Evolutionary conservation across 768 basidiomycete species (phyloP).

Genomic region (Psilocybe tampanensis): DNA sequence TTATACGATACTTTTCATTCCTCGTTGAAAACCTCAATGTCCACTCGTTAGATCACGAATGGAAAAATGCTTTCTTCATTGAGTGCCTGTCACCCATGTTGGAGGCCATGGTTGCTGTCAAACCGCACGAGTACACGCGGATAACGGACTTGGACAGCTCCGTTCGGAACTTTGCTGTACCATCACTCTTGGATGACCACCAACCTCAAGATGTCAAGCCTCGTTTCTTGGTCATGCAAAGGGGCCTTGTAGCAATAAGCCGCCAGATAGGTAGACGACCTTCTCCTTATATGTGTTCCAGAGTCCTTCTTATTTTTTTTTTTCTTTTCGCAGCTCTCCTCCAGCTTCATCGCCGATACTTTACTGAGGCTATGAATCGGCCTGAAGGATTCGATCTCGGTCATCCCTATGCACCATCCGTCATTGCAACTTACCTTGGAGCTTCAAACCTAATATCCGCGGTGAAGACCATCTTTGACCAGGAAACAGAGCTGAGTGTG

Average conservation of each 20-base stretch:
- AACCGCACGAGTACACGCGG: constrained; percentile 51
- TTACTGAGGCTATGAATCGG: constrained; percentile 63
- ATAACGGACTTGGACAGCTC: constrained; percentile 55
- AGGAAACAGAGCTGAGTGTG: constrained; percentile 61
- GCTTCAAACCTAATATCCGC: constrained; percentile 60
- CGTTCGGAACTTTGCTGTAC: constrained; percentile 59
- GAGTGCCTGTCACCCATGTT: constrained; percentile 65
- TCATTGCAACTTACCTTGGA: constrained; percentile 67
- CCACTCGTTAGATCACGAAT: constrained; percentile 57
- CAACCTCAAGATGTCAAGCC: constrained; percentile 37
- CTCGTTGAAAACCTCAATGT: constrained; percentile 1
- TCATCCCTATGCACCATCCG: constrained; percentile 69
- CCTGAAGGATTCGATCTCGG: constrained; percentile 55
- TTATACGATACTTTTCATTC: background rate
- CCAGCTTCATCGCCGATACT: constrained; percentile 68
- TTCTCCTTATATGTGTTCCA: background rate
- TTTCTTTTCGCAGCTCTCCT: constrained; percentile 49
- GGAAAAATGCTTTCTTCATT: constrained; percentile 69
- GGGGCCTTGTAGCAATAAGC: constrained; percentile 59
- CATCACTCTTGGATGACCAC: constrained; percentile 49
- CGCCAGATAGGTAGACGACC: constrained; percentile 58
- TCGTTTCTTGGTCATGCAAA: constrained; percentile 65
- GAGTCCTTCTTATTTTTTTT: background rate
- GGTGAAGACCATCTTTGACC: constrained; percentile 55
- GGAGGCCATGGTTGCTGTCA: constrained; percentile 55